Percentiles rank a stretch among this genome's conserved stretches.
phyloP scores from a whole-genome alignment of 1,139 yeast genomes.

The Yamadazyma sp. region DNA sequence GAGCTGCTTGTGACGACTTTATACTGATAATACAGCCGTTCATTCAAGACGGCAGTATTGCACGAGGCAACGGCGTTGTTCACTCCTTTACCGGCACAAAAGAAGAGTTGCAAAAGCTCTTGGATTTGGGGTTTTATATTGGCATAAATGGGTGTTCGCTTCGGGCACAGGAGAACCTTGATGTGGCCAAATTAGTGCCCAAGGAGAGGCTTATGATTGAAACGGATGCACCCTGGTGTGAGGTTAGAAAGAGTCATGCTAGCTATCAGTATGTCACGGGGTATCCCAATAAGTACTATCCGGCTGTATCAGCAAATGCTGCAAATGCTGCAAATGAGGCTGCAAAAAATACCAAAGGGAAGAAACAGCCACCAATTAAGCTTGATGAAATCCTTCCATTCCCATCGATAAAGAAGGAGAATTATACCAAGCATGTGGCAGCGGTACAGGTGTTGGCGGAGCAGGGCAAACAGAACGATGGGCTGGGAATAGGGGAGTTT shows the following conservation, averaged over 20 bases:
- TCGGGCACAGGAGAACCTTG: slow-evolving; percentile 70
- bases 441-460: slow-evolving; percentile 19
- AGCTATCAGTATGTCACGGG: slow-evolving; percentile 55
- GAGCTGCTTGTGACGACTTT: slow-evolving; percentile 86
- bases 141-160: slow-evolving; percentile 94
- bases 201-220: slow-evolving; percentile 71
- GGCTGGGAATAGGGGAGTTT: slow-evolving; percentile 27
- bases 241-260: slow-evolving; percentile 80
- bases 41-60: slow-evolving; percentile 41
- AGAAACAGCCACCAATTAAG: slow-evolving; percentile 11
- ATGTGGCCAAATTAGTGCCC: slow-evolving; percentile 68
- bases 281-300: slow-evolving; percentile 59
- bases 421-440: slow-evolving; percentile 38
- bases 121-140: slow-evolving; percentile 63
- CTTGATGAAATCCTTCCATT: slow-evolving; percentile 56
- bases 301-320: slow-evolving; percentile 25
- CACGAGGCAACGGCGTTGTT: slow-evolving; percentile 62
- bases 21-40: slow-evolving; percentile 57
- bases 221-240: slow-evolving; percentile 99
- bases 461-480: slow-evolving; percentile 8
- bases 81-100: slow-evolving; percentile 90
- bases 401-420: slow-evolving; percentile 65
- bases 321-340: slow-evolving; percentile 10
- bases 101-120: slow-evolving; percentile 54
- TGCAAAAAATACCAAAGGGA: background rate